Percentiles rank a stretch among this genome's conserved stretches.
phyloP scores from a whole-genome alignment of 306 rosid species.

The Sesbania bispinosa region DNA sequence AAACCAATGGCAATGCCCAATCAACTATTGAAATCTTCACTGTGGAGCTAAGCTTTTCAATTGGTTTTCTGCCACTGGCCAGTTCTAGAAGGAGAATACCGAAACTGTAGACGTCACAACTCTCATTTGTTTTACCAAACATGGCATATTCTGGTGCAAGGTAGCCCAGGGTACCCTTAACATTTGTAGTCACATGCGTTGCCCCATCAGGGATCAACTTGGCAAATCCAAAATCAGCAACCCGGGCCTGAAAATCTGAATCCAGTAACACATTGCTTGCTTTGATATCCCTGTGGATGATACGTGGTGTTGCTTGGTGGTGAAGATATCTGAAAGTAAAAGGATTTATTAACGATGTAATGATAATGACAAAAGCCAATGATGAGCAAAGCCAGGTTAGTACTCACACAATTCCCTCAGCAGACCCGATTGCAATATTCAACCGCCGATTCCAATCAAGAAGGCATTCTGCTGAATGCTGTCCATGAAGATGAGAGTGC shows the following conservation, averaged over 20 bases:
- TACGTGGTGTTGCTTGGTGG: constrained; percentile 84
- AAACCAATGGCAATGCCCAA: constrained; percentile 88
- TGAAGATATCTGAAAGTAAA: constrained; percentile 83
- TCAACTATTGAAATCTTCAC: constrained; percentile 64
- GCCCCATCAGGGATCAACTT: constrained; percentile 97
- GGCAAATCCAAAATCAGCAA: constrained; percentile 96
- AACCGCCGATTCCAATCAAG: constrained; percentile 87
- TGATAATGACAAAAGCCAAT: neutral
- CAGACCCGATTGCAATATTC: constrained; percentile 84
- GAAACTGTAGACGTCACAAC: constrained; percentile 90
- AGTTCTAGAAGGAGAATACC: constrained; percentile 94
- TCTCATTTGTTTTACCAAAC: constrained; percentile 90
- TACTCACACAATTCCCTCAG: constrained; percentile 90
- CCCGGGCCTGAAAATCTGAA: constrained; percentile 73
- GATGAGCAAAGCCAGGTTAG: neutral
- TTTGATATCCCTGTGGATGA: constrained; percentile 88
- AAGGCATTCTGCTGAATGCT: constrained; percentile 81
- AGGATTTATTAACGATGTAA: neutral
- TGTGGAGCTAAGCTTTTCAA: constrained; percentile 51
- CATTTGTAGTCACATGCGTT: constrained; percentile 93
- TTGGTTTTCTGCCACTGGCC: constrained; percentile 83
- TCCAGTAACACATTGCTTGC: constrained; percentile 88
- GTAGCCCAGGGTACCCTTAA: constrained; percentile 96
- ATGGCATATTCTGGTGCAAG: constrained; percentile 96
- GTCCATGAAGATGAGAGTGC: constrained; percentile 94